Percentiles rank a stretch among this genome's conserved stretches.
phyloP scores from a whole-genome alignment of 768 basidiomycete genomes.

The Nevesoporus exiguus region DNA sequence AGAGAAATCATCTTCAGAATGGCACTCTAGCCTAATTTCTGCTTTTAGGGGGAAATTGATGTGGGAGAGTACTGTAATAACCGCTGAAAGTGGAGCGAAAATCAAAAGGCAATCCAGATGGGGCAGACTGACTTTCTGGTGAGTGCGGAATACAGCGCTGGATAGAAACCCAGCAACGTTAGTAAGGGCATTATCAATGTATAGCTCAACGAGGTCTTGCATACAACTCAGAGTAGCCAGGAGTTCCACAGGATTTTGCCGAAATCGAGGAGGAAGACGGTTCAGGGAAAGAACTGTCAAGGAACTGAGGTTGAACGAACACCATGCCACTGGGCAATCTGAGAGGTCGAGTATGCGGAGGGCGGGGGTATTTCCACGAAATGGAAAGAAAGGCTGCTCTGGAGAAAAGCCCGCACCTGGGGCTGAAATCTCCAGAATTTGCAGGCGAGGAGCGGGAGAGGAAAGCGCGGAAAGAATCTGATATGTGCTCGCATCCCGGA shows the following conservation, averaged over 20 bases:
- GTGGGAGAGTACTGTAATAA: neutral
- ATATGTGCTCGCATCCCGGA: neutral
- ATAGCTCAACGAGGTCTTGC: neutral
- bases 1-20: neutral
- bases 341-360: neutral
- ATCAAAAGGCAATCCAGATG: neutral
- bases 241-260: neutral
- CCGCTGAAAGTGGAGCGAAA: neutral
- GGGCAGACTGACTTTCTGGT: neutral
- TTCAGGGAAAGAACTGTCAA: neutral
- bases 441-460: neutral
- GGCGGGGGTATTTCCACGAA: neutral
- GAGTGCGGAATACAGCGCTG: neutral
- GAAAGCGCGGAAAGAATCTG: neutral
- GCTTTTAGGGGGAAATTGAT: neutral
- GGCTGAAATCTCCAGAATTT: neutral
- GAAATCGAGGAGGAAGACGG: neutral
- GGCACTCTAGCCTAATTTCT: neutral
- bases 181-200: neutral
- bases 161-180: neutral
- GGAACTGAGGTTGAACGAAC: neutral
- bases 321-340: neutral
- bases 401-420: neutral
- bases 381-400: neutral
- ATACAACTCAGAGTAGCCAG: neutral